Base-by-base conservation (phyloP, 2,329 filamentous ascomycete genomes). In the Fusarium pseudonygamai region DNA sequence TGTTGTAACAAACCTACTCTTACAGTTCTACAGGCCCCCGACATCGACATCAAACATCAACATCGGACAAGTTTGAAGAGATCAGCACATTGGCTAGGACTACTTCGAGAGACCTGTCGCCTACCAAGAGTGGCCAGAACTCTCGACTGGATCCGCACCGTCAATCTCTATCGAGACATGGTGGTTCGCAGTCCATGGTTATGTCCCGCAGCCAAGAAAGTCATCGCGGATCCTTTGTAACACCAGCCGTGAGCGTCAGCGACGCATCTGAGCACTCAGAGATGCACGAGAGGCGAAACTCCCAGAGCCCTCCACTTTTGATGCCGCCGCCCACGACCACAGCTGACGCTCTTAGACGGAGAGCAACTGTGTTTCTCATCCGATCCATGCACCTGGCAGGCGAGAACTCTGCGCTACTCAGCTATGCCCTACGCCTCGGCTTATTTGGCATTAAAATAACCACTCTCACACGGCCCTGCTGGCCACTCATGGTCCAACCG, bases 371-470 rank as follows among this genome's bases (percentile, higher is more conserved):
- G n/a, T 73, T 78, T 6, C 76, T 81, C 56, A 83, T 87, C 69
- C 72, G 69, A 10, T 37, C 77, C 18, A 71, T 74, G 55, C 60
- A 64, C 8, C 53, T 67, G 6, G 22, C 82, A 77, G 68, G 75
- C 75, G 52, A 71, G 73, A 71, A 78, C 75, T 46, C 82, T 79
- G 77, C 71, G 73, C 56, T 79, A 13, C 39, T 82, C 12, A 70
- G 77, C 77, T 81, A 80, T 80, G 81, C 55, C 60, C 83, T 10
- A 26, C 91, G 91, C 53, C 81, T 93, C 6, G 75, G 81, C 2
- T 75, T 95, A 3, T 95, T 97, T 75, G 79, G 92, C 11, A 73
- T 87, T 56, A 97, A 97, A 80, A 82, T 95, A 14, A 82, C 87
- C 18, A 89, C 90, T 0, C 82, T 96, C 15, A 86, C 88, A 6